phyloP scores from a whole-genome alignment of 768 basidiomycete species.

The Pleurotus sapidus region DNA sequence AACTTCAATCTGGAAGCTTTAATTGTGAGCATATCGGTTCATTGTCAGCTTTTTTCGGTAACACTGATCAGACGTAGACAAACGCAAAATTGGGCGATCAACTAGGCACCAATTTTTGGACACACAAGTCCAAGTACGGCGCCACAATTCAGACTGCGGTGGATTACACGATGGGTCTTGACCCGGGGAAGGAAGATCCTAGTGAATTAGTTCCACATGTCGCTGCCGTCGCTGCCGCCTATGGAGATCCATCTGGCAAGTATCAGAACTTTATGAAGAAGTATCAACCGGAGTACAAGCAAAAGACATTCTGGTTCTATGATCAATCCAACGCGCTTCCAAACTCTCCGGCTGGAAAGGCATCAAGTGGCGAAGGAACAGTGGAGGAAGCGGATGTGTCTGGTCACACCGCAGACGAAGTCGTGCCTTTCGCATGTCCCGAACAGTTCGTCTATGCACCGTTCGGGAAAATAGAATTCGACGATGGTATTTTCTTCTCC shows the following conservation, averaged over 20 bases:
- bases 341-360: conserved; percentile 30
- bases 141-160: conserved; percentile 52
- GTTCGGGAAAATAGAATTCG: conserved; percentile 6
- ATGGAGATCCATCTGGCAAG: conserved; percentile 51
- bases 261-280: conserved; percentile 42
- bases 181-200: conserved; percentile 39
- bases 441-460: too few relatives aligned
- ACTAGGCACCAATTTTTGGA: conserved; percentile 48
- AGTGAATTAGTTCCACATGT: conserved; percentile 45
- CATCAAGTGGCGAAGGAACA: conserved; percentile 16
- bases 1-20: conserved; percentile 58
- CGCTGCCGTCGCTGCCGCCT: conserved; percentile 47
- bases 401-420: not conserved
- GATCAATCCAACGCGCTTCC: conserved; percentile 39
- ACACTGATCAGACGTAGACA: conserved; percentile 28
- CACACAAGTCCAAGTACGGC: conserved; percentile 40
- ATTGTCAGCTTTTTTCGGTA: not conserved
- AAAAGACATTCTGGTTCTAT: conserved; percentile 44
- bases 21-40: conserved; percentile 34
- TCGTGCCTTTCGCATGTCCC: too few relatives aligned
- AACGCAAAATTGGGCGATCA: conserved; percentile 53
- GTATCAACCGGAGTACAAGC: conserved; percentile 26
- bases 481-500: conserved; percentile 34
- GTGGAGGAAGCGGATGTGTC: conserved; percentile 9
- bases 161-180: conserved; percentile 40